Evolutionary conservation across 768 basidiomycete genomes (phyloP).

Genomic region (Coprinellus aureogranulatus): DNA sequence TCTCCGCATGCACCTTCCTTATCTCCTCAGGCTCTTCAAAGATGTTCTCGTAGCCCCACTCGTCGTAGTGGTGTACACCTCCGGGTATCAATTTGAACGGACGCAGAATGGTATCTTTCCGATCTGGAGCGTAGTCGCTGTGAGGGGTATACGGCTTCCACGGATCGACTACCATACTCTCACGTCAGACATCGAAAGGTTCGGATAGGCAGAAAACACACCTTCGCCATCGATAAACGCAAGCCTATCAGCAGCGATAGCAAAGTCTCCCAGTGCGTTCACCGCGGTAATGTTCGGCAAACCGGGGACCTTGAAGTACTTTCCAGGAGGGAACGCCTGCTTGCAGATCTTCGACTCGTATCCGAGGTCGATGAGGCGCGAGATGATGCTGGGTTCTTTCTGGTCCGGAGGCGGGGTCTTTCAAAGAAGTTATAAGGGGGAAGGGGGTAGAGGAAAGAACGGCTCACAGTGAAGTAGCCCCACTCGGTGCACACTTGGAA

Average conservation of each 20-base stretch:
- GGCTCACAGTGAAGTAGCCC: slow-evolving; percentile 78
- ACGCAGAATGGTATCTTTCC: slow-evolving; percentile 66
- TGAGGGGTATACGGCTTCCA: slow-evolving; percentile 89
- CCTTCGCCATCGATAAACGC: slow-evolving; percentile 89
- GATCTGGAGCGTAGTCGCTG: slow-evolving; percentile 63
- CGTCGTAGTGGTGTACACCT: slow-evolving; percentile 72
- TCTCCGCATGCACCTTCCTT: slow-evolving; percentile 74
- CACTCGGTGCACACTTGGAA: slow-evolving; percentile 95
- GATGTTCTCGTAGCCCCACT: slow-evolving; percentile 69
- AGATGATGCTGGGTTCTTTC: slow-evolving; percentile 72
- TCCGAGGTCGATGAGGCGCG: slow-evolving; percentile 57
- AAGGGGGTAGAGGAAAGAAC: neutral
- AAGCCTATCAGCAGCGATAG: slow-evolving; percentile 72
- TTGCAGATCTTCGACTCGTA: slow-evolving; percentile 39
- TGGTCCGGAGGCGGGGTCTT: slow-evolving; percentile 76
- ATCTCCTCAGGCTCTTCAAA: slow-evolving; percentile 74
- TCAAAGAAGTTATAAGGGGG: neutral
- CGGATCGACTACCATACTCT: slow-evolving; percentile 62
- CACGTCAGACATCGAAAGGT: neutral
- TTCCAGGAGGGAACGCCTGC: slow-evolving; percentile 67
- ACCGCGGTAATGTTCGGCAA: slow-evolving; percentile 81
- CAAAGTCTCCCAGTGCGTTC: slow-evolving; percentile 82
- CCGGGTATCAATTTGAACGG: slow-evolving; percentile 87
- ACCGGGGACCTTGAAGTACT: slow-evolving; percentile 66
- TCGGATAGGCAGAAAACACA: slow-evolving; percentile 21